Base-by-base conservation (phyloP, 1,284 basidiomycete genomes). In the Leccinum griseonigrum region DNA sequence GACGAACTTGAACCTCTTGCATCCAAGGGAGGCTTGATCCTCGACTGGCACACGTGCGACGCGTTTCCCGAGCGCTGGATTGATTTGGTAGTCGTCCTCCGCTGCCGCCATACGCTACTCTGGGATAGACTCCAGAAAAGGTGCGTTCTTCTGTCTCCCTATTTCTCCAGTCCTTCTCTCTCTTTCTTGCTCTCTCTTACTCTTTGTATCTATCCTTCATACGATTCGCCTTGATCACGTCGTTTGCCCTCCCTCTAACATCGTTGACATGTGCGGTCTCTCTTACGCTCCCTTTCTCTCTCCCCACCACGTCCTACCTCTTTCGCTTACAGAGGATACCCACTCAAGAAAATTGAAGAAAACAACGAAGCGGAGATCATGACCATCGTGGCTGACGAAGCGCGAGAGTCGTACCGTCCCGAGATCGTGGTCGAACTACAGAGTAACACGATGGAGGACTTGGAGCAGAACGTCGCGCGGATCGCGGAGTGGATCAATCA, bases 331-430 rank as follows among this genome's bases (percentile, higher is more conserved):
- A 98, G 97, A 66, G 85, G 86, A 11, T 99, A 99, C 73, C 79
- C 91, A 1, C 76, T 95, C 54, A 92, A 94, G 73, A 99, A 99
- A 79, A 94, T 99, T 10, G 91, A 96, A 74, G 97, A 99, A 77
- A 99, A 99, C 75, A 97, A 99, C 76, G 90, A 96, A 69, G 95
- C 96, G 9, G 97, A 99, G 77, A 99, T 99, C 73, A 98, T 99
- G 96, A 85, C 94, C 71, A 88, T 95, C 38, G 90, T 97, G 28
- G 79, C 92, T 9, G 91, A 94, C 52, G 97, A 99, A 75, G 96
- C 97, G 2, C 82, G 87, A 40, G 86, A 88, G 46, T 92, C 92
- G 1, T 99, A 98, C 75, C 85, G 89, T 0, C 74, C 83, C 26
- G 90, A 94, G 74, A 92, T 97, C 65, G 85, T 99, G 34, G 90